These are phyloP conservation scores for Solanum bulbocastanum DNA, from an alignment of 257 asterid genomes.

Conservation along the genomic window DNA sequence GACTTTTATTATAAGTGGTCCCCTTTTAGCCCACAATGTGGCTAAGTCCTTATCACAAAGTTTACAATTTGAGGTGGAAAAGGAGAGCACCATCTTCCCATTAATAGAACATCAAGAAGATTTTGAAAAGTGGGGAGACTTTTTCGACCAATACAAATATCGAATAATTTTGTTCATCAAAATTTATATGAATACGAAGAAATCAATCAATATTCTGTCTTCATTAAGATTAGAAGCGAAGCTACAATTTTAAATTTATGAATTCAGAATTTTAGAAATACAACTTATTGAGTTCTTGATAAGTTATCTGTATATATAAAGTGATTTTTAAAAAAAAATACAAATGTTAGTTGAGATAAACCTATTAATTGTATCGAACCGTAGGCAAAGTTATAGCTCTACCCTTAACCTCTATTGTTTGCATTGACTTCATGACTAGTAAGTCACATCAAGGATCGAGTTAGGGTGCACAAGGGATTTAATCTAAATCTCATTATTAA, in stretches of 20 bases:
- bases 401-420: background rate
- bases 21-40: background rate
- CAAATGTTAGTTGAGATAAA: background rate
- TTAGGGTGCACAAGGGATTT: too few relatives aligned
- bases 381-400: background rate
- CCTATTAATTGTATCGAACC: background rate
- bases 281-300: accelerated
- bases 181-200: background rate
- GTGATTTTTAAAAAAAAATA: background rate
- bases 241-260: background rate
- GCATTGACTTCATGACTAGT: background rate
- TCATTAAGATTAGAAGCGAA: accelerated
- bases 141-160: background rate
- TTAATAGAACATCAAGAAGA: background rate
- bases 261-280: background rate
- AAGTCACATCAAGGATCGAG: too few relatives aligned
- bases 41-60: background rate
- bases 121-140: background rate
- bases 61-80: background rate
- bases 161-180: background rate
- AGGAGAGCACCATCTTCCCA: background rate
- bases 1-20: conserved; percentile 13
- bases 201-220: background rate
- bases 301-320: background rate
- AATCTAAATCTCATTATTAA: too few relatives aligned